These are phyloP conservation scores for Choanephora cucurbitarum DNA, from an alignment of 371 early-diverging fungal genomes.

Conservation along the genomic window DNA sequence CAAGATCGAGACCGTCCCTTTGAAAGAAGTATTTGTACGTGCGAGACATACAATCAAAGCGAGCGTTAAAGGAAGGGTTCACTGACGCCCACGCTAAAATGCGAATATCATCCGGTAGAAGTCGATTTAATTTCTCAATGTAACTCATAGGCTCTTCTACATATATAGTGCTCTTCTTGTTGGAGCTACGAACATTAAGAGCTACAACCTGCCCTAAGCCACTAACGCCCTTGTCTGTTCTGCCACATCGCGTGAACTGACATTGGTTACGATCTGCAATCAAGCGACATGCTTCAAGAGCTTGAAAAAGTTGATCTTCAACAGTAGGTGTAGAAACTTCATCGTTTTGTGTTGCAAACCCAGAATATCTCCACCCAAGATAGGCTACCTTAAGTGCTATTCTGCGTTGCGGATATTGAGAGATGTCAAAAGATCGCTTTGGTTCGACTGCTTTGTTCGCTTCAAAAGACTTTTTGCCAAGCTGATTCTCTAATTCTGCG, in stretches of 20 bases:
- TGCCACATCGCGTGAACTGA: constrained; percentile 83
- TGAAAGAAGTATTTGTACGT: constrained; percentile 94
- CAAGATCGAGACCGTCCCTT: constrained; percentile 57
- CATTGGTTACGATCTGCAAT: constrained; percentile 60
- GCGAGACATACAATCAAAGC: constrained; percentile 86
- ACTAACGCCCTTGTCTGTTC: constrained; percentile 96
- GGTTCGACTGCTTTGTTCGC: background rate
- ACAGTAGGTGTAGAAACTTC: constrained; percentile 67
- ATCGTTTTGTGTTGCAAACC: constrained; percentile 75
- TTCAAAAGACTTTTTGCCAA: background rate
- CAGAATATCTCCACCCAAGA: constrained; percentile 91
- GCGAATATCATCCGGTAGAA: constrained; percentile 89
- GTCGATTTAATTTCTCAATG: constrained; percentile 79
- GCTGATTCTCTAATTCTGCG: constrained; percentile 9
- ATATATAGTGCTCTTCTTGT: constrained; percentile 6
- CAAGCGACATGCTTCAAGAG: constrained; percentile 72
- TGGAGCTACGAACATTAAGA: constrained; percentile 72
- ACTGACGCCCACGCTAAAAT: constrained; percentile 93
- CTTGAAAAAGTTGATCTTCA: constrained; percentile 82
- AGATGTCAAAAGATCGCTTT: constrained; percentile 75
- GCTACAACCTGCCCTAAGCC: constrained; percentile 89
- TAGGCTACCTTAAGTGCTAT: constrained; percentile 91
- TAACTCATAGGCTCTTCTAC: constrained; percentile 71
- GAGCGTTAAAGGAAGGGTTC: constrained; percentile 74
- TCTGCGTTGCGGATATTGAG: constrained; percentile 70